phyloP scores from a whole-genome alignment of 2,329 filamentous ascomycete species.

The Fusarium sp. region DNA sequence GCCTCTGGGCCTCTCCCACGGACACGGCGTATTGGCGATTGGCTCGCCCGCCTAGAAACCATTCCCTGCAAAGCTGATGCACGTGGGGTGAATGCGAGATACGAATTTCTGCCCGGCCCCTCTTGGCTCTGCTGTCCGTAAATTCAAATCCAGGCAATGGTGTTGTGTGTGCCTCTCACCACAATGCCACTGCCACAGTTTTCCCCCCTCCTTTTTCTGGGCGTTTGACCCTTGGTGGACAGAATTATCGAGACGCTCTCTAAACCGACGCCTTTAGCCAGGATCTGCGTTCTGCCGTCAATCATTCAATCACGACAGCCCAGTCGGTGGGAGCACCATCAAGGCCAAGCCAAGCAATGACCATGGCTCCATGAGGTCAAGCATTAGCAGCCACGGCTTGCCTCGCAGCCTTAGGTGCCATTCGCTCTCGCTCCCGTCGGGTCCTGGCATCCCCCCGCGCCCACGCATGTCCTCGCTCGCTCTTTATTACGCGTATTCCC shows the following conservation, averaged over 20 bases:
- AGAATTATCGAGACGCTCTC: conserved; percentile 30
- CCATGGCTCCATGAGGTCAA: neutral
- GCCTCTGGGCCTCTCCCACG: neutral
- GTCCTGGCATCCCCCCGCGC: neutral
- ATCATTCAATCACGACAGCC: conserved; percentile 22
- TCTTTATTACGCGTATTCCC: neutral
- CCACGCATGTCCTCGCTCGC: neutral
- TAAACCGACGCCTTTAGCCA: conserved; percentile 4
- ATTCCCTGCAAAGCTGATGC: conserved; percentile 18
- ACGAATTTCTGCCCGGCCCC: conserved; percentile 37
- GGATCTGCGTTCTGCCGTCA: neutral
- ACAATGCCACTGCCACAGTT: no score
- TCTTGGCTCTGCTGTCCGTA: neutral
- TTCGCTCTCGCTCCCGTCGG: neutral
- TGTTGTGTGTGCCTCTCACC: no score
- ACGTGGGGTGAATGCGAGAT: conserved; percentile 40
- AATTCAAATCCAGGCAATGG: neutral
- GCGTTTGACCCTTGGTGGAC: conserved; percentile 26
- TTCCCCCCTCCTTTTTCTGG: neutral
- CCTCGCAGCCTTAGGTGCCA: neutral
- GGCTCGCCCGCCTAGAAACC: neutral
- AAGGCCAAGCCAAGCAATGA: neutral
- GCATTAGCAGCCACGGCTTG: neutral
- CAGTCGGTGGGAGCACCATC: conserved; percentile 4
- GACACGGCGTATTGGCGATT: conserved; percentile 12